Evolutionary conservation across 495 filamentous ascomycete genomes (phyloP).

Genomic region (Oleoguttula mirabilis): DNA sequence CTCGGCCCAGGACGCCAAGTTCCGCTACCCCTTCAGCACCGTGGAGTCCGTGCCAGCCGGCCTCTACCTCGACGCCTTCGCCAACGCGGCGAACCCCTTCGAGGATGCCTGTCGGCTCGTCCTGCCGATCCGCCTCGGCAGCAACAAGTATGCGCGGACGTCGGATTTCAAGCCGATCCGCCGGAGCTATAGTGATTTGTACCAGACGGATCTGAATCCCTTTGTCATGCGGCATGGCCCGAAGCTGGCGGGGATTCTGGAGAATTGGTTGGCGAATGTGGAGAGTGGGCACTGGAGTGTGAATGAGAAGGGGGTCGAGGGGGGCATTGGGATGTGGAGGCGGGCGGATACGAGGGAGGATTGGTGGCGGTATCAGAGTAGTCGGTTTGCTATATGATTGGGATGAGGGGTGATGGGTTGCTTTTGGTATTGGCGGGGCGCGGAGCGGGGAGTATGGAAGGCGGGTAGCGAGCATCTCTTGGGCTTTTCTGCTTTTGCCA

Average conservation of each 20-base stretch:
- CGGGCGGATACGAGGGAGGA: constrained; percentile 14
- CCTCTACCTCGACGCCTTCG: constrained; percentile 16
- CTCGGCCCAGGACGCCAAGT: constrained; percentile 13
- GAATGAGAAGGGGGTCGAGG: constrained; percentile 15
- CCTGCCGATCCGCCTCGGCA: constrained; percentile 8
- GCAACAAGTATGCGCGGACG: constrained; percentile 7
- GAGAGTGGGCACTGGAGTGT: constrained; percentile 15
- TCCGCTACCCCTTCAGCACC: constrained; percentile 14
- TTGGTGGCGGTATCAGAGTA: constrained; percentile 15
- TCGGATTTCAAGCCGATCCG: constrained; percentile 12
- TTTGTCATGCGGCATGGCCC: constrained; percentile 17
- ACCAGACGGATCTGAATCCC: constrained; percentile 14
- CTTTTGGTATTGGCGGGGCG: too few relatives aligned
- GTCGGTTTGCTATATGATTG: constrained; percentile 5
- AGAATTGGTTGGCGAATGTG: constrained; percentile 16
- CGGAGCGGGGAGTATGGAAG: too few relatives aligned
- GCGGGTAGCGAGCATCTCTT: too few relatives aligned
- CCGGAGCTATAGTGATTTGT: constrained; percentile 10
- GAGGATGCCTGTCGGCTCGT: constrained; percentile 13
- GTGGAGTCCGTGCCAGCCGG: constrained; percentile 10
- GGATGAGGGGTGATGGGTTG: too few relatives aligned
- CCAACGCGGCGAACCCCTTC: constrained; percentile 15
- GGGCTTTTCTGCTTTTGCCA: too few relatives aligned
- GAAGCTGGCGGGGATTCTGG: constrained; percentile 9
- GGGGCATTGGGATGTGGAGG: constrained; percentile 11